Evolutionary conservation across 768 basidiomycete genomes (phyloP), one percentile per base, ranked within the genome.

Genomic region (Mycena olivaceomarginata): DNA sequence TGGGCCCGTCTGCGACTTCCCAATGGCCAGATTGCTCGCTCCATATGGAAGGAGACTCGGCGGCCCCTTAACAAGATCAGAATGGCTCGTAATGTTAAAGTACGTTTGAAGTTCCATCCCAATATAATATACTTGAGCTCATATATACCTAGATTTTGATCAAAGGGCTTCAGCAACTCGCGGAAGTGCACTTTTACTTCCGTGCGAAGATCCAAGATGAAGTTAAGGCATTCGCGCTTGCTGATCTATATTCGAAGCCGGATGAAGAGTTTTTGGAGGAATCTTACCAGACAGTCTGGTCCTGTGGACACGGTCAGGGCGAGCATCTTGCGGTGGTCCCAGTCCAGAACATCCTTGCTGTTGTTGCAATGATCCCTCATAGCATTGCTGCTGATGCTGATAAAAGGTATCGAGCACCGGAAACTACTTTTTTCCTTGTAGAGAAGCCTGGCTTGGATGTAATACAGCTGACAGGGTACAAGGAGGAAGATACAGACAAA

Each of bases 1-100:
- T 84, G 81, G 79, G 77, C 82, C 13, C 74, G 73, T 0, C 41
- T 83, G 5, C 31, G 13, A 2, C 71, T 83, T 13, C 82, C 81
- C 2, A 78, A 75, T 53, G 81, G 83, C 0, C 82, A 84, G 43
- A 78, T 83, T 41, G 80, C 81, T 7, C 43, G 79, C 3, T 83
- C 77, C 1, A 18, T 66, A 9, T 82, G 81, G 82, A 78, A 74
- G 60, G 81, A 77, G 70, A 63, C 25, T 10, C 46, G 63, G 11
- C 76, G 67, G n/a, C 74, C 77, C 3, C 57, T 70, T 13, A 40
- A 67, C 6, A 78, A 69, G 31, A 53, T 74, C 1, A 51, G 74
- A 53, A 78, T 67, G 64, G 74, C 74, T 40, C 69, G 70, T 12
- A 80, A 77, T 43, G 62, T 77, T 31, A 81, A 80, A 69, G 82